These are phyloP conservation scores for Hypericum perforatum DNA, from an alignment of 345 rosid species.

Conservation along the genomic window DNA sequence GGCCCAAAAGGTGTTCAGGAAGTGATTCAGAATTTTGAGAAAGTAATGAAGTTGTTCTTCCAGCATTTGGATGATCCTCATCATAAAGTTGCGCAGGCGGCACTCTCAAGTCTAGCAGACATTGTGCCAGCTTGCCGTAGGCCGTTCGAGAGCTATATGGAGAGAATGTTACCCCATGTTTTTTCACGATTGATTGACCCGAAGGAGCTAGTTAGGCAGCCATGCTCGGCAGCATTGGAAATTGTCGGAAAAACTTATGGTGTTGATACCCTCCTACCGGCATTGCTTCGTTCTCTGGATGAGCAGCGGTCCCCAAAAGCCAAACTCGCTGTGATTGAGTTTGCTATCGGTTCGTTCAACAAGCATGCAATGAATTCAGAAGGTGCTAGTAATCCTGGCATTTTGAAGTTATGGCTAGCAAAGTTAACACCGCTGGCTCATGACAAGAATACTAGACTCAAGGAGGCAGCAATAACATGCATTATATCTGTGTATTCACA, in stretches of 20 bases:
- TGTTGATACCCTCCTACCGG: slow-evolving; percentile 85
- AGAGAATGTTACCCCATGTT: slow-evolving; percentile 92
- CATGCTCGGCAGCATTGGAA: slow-evolving; percentile 84
- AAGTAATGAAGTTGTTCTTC: slow-evolving; percentile 96
- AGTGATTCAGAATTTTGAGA: slow-evolving; percentile 86
- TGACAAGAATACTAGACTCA: slow-evolving; percentile 90
- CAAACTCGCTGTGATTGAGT: slow-evolving; percentile 95
- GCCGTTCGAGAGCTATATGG: slow-evolving; percentile 98
- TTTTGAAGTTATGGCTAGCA: slow-evolving; percentile 88
- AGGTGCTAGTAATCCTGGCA: slow-evolving; percentile 72
- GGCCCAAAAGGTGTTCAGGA: slow-evolving; percentile 94
- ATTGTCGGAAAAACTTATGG: slow-evolving; percentile 87
- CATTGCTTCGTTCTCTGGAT: slow-evolving; percentile 92
- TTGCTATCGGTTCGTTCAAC: slow-evolving; percentile 78
- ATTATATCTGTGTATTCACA: slow-evolving; percentile 84
- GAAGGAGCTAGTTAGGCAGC: slow-evolving; percentile 92
- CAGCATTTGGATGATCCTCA: slow-evolving; percentile 99
- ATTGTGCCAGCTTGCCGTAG: slow-evolving; percentile 90
- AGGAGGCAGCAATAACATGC: slow-evolving; percentile 88
- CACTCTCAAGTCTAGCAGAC: slow-evolving; percentile 89
- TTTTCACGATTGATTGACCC: slow-evolving; percentile 95
- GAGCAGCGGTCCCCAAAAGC: slow-evolving; percentile 98
- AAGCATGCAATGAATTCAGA: slow-evolving; percentile 73
- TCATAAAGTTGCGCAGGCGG: slow-evolving; percentile 99
- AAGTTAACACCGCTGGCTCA: slow-evolving; percentile 76